These are phyloP conservation scores for Ambrosiella beaveri DNA, from an alignment of 2,329 filamentous ascomycete genomes.

Conservation along the genomic window DNA sequence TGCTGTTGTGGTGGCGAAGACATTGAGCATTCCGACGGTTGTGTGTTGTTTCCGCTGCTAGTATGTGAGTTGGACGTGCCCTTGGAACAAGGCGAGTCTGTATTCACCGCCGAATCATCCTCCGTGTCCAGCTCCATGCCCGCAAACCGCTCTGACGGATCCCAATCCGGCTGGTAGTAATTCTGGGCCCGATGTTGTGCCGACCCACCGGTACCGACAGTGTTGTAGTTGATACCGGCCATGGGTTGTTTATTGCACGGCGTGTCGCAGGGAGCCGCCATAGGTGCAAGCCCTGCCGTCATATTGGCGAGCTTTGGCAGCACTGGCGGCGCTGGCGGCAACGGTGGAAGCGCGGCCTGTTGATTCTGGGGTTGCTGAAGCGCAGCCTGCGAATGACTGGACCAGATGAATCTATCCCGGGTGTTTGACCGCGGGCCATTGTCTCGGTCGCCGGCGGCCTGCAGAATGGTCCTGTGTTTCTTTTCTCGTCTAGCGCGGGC, in stretches of 20 bases:
- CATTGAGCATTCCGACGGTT: conserved; percentile 12
- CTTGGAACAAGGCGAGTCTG: conserved; percentile 12
- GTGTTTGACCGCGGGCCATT: background rate
- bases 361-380: background rate
- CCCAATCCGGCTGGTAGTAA: conserved; percentile 15
- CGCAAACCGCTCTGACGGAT: conserved; percentile 19
- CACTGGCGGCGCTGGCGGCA: background rate
- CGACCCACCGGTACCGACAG: background rate
- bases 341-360: conserved; percentile 12
- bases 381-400: conserved; percentile 7
- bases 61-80: conserved; percentile 7
- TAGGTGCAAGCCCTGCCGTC: background rate
- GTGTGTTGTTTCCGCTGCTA: conserved; percentile 6
- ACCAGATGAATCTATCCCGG: conserved; percentile 11
- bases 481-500: conserved; percentile 32
- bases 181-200: background rate
- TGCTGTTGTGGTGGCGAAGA: conserved; percentile 7
- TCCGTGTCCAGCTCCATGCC: conserved; percentile 14
- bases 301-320: conserved; percentile 3
- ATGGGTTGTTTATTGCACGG: background rate
- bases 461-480: conserved; percentile 22
- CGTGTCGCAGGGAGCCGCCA: background rate
- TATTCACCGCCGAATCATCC: conserved; percentile 17
- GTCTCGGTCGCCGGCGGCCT: background rate
- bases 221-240: background rate